Conservation (phyloP, 352 stramenopile genomes). For the Achlya hypogyna region DNA sequence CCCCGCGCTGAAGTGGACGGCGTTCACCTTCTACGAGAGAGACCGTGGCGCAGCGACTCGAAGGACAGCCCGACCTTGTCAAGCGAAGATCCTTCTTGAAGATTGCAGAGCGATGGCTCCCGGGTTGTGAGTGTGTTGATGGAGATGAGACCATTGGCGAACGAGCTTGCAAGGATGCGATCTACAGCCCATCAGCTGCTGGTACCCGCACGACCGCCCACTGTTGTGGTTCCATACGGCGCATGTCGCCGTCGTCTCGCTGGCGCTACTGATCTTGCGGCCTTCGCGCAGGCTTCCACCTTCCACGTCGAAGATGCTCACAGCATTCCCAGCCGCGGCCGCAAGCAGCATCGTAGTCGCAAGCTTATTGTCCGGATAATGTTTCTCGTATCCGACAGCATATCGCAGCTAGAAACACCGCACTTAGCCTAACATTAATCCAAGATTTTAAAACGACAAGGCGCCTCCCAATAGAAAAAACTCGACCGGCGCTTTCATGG, state of each 20-base stretch:
- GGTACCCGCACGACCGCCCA: background rate
- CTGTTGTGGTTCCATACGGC: slow-evolving; percentile 16
- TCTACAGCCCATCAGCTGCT: background rate
- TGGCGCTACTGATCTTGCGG: slow-evolving; percentile 4
- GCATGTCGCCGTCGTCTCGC: slow-evolving; percentile 4
- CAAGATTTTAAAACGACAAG: too few relatives aligned
- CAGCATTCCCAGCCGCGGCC: background rate
- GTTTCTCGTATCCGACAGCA: too few relatives aligned
- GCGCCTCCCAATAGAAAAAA: too few relatives aligned
- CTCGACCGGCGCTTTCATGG: too few relatives aligned
- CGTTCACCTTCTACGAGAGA: slow-evolving; percentile 47
- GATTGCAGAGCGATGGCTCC: slow-evolving; percentile 1
- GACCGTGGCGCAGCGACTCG: too few relatives aligned
- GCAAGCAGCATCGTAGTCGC: background rate
- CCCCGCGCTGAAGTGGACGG: slow-evolving; percentile 59
- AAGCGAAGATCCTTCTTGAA: background rate
- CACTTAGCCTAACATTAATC: too few relatives aligned
- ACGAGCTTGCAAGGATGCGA: slow-evolving; percentile 9
- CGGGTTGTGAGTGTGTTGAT: slow-evolving; percentile 1
- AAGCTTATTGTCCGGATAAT: background rate
- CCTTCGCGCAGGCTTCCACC: slow-evolving; percentile 4
- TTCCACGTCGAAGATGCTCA: slow-evolving; percentile 2
- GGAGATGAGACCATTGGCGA: slow-evolving; percentile 7
- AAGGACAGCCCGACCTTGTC: too few relatives aligned
- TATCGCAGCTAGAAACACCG: too few relatives aligned